phyloP scores from a whole-genome alignment of 768 basidiomycete species.

The Suillus subluteus region DNA sequence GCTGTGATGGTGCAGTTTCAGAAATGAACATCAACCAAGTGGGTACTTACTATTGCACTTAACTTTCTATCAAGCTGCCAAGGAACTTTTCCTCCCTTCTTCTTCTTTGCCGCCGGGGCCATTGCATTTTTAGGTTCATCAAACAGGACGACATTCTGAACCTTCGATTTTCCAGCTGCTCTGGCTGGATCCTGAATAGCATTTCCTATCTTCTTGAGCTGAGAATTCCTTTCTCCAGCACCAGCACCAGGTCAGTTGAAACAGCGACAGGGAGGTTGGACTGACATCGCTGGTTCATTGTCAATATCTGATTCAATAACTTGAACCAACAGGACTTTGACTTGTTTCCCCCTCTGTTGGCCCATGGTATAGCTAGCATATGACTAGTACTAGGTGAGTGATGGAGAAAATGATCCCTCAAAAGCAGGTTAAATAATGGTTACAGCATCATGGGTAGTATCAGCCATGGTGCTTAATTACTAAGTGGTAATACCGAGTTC shows the following conservation, averaged over 20 bases:
- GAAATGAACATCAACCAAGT: not conserved
- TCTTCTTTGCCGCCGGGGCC: not conserved
- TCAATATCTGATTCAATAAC: not conserved
- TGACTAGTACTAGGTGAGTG: not conserved
- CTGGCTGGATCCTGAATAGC: not conserved
- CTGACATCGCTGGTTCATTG: not conserved
- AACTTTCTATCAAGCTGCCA: not conserved
- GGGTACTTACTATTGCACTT: not conserved
- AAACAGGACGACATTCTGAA: not conserved
- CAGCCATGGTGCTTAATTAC: not conserved
- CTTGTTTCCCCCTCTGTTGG: not conserved
- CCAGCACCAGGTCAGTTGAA: not conserved
- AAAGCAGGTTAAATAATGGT: not conserved
- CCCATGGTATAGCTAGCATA: not conserved
- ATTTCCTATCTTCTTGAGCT: not conserved
- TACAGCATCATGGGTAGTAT: not conserved
- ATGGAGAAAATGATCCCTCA: not conserved
- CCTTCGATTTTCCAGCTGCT: not conserved
- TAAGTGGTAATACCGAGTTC: not conserved
- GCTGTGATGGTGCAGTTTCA: not conserved
- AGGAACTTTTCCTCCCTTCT: not conserved
- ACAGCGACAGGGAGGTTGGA: not conserved
- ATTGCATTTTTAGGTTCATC: not conserved
- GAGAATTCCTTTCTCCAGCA: not conserved
- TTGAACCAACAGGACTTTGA: not conserved